A percentile compares a stretch with the other conserved stretches of the same genome.
Evolutionary conservation across 2,329 filamentous ascomycete genomes (phyloP).

Genomic region (Phialocephala subalpina): DNA sequence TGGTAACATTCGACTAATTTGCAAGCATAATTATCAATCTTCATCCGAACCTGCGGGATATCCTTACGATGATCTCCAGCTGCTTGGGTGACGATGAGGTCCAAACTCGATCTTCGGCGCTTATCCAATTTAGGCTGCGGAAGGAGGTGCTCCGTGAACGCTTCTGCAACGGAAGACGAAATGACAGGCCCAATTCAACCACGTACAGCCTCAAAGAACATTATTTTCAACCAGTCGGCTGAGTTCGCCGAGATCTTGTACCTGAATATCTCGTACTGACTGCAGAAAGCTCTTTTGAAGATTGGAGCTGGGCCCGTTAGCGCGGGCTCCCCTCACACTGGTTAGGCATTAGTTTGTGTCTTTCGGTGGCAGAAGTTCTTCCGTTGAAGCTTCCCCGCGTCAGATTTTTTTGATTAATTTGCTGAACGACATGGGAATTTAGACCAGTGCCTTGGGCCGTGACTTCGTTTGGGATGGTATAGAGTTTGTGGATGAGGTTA

Average conservation of each 20-base stretch:
- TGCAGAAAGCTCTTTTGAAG: not conserved
- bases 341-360: not conserved
- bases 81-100: not conserved
- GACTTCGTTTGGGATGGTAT: conserved; percentile 15
- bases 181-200: conserved; percentile 3
- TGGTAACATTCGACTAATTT: no score
- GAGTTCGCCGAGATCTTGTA: not conserved
- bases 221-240: conserved; percentile 16
- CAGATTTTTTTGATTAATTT: not conserved
- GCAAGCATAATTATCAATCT: no score
- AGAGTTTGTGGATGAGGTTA: not conserved
- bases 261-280: not conserved
- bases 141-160: not conserved
- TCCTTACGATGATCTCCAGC: no score
- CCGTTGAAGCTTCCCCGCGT: conserved; percentile 6
- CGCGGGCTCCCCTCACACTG: not conserved
- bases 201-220: not conserved
- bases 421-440: not conserved
- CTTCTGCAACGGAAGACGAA: conserved; percentile 4
- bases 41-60: no score
- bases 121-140: not conserved
- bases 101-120: not conserved
- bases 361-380: not conserved
- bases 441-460: not conserved
- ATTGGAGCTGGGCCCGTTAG: not conserved